These are phyloP conservation scores for Suhomyces coccinellae DNA, from an alignment of 1,139 yeast genomes.

Conservation along the genomic window DNA sequence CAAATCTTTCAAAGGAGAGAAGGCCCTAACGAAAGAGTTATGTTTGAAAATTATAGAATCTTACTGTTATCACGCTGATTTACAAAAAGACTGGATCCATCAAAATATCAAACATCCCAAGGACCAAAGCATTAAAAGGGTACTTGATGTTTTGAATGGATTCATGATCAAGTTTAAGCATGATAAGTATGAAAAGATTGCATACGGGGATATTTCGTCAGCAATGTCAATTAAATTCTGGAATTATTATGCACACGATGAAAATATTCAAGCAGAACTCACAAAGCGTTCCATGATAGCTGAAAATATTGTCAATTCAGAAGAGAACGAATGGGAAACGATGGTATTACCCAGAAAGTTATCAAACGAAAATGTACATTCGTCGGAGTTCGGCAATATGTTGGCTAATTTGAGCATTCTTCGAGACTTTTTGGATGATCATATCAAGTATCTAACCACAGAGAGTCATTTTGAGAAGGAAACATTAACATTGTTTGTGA, in stretches of 20 bases:
- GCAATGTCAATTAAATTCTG: conserved; percentile 34
- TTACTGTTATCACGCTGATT: conserved; percentile 31
- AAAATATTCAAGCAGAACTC: conserved; percentile 20
- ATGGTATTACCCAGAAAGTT: conserved; percentile 21
- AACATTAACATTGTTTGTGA: conserved; percentile 34
- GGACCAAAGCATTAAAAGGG: conserved; percentile 30
- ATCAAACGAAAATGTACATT: conserved; percentile 24
- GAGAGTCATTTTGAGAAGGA: conserved; percentile 17
- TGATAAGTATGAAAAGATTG: conserved; percentile 14
- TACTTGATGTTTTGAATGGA: conserved; percentile 35
- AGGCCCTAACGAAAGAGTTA: conserved; percentile 35
- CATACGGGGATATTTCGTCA: conserved; percentile 33
- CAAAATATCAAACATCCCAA: conserved; percentile 12
- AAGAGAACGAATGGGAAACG: conserved; percentile 14
- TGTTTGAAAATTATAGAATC: conserved; percentile 38
- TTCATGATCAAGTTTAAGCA: conserved; percentile 20
- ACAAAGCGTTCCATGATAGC: conserved; percentile 15
- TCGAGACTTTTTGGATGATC: conserved; percentile 25
- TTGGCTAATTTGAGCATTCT: conserved; percentile 33
- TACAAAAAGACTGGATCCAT: conserved; percentile 9
- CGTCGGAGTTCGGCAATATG: conserved; percentile 32
- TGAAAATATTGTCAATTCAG: conserved; percentile 16
- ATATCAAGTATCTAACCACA: conserved; percentile 25
- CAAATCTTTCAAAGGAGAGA: conserved; percentile 33
- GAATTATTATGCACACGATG: conserved; percentile 27